Conservation (phyloP, 192 early-diverging fungal species). For the Backusella tarrabulga region DNA sequence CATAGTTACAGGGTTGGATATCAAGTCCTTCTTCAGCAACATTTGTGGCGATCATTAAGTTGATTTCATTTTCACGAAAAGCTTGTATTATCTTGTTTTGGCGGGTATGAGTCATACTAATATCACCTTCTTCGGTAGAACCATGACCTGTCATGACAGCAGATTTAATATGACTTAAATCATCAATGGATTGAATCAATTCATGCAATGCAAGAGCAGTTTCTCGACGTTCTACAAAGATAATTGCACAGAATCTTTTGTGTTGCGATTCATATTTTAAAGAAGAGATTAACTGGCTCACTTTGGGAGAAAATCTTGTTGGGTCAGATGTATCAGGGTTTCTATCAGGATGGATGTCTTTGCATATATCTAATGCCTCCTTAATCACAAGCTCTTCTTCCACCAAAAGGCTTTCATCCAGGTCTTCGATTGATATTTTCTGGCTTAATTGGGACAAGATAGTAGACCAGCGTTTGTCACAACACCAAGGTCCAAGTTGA, state of each 20-base stretch:
- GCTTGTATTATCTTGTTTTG: constrained; percentile 61
- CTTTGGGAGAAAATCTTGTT: constrained; percentile 61
- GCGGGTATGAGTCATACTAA: constrained; percentile 45
- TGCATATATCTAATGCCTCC: not conserved
- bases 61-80: constrained; percentile 65
- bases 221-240: constrained; percentile 76
- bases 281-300: constrained; percentile 61
- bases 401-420: not conserved
- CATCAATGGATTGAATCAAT: constrained; percentile 56
- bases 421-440: not conserved
- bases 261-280: constrained; percentile 32
- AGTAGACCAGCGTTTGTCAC: constrained; percentile 63
- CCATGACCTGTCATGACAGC: constrained; percentile 63
- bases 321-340: constrained; percentile 28
- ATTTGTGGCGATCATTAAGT: constrained; percentile 84
- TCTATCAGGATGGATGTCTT: not conserved
- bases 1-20: constrained; percentile 86
- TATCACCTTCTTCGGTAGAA: constrained; percentile 25
- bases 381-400: not conserved
- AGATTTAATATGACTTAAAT: constrained; percentile 44
- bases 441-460: constrained; percentile 26
- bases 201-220: constrained; percentile 58
- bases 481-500: constrained; percentile 75
- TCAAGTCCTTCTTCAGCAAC: constrained; percentile 96
- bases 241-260: constrained; percentile 76